Base-by-base conservation (phyloP, 2,329 filamentous ascomycete genomes). In the Ophiostoma sp. region DNA sequence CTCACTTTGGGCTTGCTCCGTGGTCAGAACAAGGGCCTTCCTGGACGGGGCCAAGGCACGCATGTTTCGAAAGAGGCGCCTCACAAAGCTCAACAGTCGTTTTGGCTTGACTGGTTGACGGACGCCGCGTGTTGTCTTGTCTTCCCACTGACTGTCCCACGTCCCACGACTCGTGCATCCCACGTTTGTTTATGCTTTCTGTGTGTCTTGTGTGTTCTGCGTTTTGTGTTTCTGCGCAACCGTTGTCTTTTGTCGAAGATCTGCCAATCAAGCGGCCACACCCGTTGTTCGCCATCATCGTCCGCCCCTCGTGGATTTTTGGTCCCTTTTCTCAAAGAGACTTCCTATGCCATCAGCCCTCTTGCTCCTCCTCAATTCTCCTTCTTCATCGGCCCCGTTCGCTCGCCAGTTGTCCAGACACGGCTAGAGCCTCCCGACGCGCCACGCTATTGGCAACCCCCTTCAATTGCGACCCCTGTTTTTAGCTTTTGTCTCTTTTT, bases 371-470 rank as follows among this genome's bases (percentile, higher is more conserved):
- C 22, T 64, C 33, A n/a, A n/a, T 64, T 57, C 50, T 45, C 50
- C 31, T 55, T 33, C 31, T n/a, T 19, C 48, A 22, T 55, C 39
- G 45, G 45, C 50, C 36, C 68, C 50, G n/a, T 59, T 48, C 33
- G 50, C 68, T 42, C 15, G n/a, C n/a, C 50, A 28, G 25, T 31
- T 36, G 50, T 59, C 69, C 22, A 70, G 19, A 57, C 42, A 52
- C 50, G 69, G 69, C 69, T 45, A 70, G 50, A n/a, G 31, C 69
- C 48, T 59, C 28, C 50, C 69, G 69, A 36, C 52, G 69, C 45
- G 52, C 69, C 69, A 59, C 69, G 22, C 52, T 45, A 59, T 70
- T 70, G 50, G 33, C 69, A 70, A 45, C 50, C 50, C 48, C 55
- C 69, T 69, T 52, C n/a, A n/a, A 28, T 59, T 36, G 31, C n/a